Percentiles rank a stretch among this genome's conserved stretches.
Evolutionary conservation across 345 rosid species (phyloP).

Genomic region (Hirschfeldia incana): DNA sequence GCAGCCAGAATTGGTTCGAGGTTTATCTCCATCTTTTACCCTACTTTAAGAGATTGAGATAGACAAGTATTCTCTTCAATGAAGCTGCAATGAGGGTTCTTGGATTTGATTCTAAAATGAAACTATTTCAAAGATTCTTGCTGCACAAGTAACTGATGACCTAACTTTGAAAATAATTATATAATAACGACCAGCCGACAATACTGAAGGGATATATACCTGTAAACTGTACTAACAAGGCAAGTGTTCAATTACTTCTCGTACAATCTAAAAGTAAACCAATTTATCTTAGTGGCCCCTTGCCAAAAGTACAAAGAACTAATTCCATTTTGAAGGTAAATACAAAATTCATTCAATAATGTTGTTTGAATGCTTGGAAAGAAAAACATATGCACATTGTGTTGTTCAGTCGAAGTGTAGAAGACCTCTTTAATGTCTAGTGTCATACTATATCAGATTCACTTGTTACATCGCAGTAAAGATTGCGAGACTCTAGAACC

Average conservation of each 20-base stretch:
- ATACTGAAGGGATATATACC: background rate
- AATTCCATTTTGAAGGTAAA: constrained; percentile 7
- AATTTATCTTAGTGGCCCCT: constrained; percentile 1
- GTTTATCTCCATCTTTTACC: constrained; percentile 9
- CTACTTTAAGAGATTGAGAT: constrained; percentile 6
- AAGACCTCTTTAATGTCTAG: background rate
- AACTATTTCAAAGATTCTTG: background rate
- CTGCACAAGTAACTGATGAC: background rate
- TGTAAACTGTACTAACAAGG: constrained; percentile 8
- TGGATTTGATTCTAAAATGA: constrained; percentile 6
- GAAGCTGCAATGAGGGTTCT: constrained; percentile 35
- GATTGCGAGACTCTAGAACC: constrained; percentile 56
- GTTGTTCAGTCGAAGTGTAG: background rate
- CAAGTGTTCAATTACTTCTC: constrained; percentile 10
- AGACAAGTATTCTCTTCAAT: constrained; percentile 16
- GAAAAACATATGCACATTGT: constrained; percentile 30
- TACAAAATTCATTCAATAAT: constrained; percentile 3
- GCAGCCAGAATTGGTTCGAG: constrained; percentile 33
- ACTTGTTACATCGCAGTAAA: constrained; percentile 13
- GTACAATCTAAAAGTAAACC: background rate
- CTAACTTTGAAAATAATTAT: background rate
- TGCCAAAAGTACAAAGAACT: background rate
- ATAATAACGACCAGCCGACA: constrained; percentile 16
- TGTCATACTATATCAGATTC: constrained; percentile 44
- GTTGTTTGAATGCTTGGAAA: background rate